phyloP scores from a whole-genome alignment of 2,329 filamentous ascomycete genomes.

The Fusarium paranaense region DNA sequence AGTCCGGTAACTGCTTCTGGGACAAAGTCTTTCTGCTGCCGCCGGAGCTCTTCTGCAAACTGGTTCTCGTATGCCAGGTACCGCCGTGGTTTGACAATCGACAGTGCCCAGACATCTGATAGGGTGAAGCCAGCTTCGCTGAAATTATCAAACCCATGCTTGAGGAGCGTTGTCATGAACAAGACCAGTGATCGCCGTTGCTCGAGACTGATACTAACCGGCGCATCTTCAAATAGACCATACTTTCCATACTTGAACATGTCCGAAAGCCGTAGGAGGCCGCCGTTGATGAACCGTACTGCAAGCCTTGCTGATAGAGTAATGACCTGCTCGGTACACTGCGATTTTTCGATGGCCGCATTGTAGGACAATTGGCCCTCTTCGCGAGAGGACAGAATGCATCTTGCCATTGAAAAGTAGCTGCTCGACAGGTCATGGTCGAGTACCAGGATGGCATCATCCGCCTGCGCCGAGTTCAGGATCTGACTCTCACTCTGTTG shows the following conservation, averaged over 20 bases:
- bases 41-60: slow-evolving; percentile 60
- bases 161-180: slow-evolving; percentile 64
- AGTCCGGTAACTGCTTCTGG: slow-evolving; percentile 53
- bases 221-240: slow-evolving; percentile 59
- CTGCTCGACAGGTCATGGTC: slow-evolving; percentile 60
- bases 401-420: slow-evolving; percentile 62
- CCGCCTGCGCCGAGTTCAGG: slow-evolving; percentile 54
- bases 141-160: slow-evolving; percentile 60
- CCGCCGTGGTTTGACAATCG: slow-evolving; percentile 62
- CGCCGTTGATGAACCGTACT: slow-evolving; percentile 57
- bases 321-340: slow-evolving; percentile 59
- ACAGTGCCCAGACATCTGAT: slow-evolving; percentile 64
- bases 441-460: slow-evolving; percentile 61
- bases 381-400: slow-evolving; percentile 46
- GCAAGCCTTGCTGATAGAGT: slow-evolving; percentile 60
- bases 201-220: slow-evolving; percentile 53
- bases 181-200: slow-evolving; percentile 61
- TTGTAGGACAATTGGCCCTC: slow-evolving; percentile 23
- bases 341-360: slow-evolving; percentile 36
- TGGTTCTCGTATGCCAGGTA: slow-evolving; percentile 62
- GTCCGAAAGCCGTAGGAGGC: slow-evolving; percentile 57
- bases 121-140: slow-evolving; percentile 58
- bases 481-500: slow-evolving; percentile 53
- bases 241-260: slow-evolving; percentile 63
- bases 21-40: slow-evolving; percentile 57